Evolutionary conservation across 2,329 filamentous ascomycete species (phyloP), one percentile per base, ranked within the genome.

Genomic region (Parastagonospora avenae): DNA sequence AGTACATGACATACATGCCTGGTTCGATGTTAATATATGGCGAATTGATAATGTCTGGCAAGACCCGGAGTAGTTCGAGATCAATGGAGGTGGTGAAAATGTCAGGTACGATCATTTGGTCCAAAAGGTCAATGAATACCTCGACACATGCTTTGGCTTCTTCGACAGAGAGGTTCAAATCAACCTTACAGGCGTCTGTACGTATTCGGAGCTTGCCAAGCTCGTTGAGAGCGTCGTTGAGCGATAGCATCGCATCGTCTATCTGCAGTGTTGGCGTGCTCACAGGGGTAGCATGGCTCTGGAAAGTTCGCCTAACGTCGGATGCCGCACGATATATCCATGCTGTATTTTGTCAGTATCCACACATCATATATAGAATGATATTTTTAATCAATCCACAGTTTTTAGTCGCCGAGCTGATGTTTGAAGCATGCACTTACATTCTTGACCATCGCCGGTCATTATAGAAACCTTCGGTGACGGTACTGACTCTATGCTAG

Each of bases 321-420:
- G 46, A 66, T 8, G 66, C 67, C 48, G 69, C 52, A 8, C 55
- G 66, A 47, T 64, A 69, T 8, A 70, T 63, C 67, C 66, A 66
- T 37, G 60, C 62, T 63, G 19, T n/a, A 30, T 12, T 15, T 5
- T 12, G 32, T 56, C 38, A 49, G 32, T 36, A 40, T n/a, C 4
- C 27, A 27, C 5, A 24, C 19, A 24, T 24, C 19, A 24, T 24
- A 24, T 5, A 24, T 24, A 24, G 19, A 24, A 24, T 24, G 19
- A 24, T 24, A 24, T 24, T 3, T 24, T 5, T 24, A 5, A 24
- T 24, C 19, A 24, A 24, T 5, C 19, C 3, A 5, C 19, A 24
- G 19, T 24, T 24, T 24, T 3, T 24, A 24, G 19, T 24, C 5
- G 19, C 19, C 5, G 3, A 24, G 19, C 5, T 24, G 19, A 24